phyloP scores from a whole-genome alignment of 179 eudicot species.

The Monotropa hypopitys region DNA sequence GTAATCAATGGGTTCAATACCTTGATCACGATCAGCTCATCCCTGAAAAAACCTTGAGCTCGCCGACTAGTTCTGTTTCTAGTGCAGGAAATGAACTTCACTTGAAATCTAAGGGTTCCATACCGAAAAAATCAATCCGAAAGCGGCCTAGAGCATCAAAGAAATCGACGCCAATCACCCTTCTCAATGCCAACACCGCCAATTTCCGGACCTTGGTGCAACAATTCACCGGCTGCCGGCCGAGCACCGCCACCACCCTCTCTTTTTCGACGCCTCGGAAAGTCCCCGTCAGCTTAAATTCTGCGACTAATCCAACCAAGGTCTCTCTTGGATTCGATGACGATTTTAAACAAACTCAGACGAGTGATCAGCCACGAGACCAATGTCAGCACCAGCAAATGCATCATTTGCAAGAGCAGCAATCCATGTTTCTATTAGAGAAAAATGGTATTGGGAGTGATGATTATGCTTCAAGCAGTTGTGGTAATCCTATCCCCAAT shows the following conservation, averaged over 20 bases:
- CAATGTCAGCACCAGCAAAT: neutral
- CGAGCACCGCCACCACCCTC: neutral
- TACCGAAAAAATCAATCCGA: slow-evolving; percentile 18
- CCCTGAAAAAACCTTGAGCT: neutral
- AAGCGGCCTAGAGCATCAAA: slow-evolving; percentile 42
- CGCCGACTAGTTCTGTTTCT: slow-evolving; percentile 7
- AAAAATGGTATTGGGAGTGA: neutral
- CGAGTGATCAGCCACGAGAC: neutral
- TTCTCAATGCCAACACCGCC: slow-evolving; percentile 33
- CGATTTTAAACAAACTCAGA: neutral
- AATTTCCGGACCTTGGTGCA: slow-evolving; percentile 64
- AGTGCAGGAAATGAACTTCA: too few species aligned
- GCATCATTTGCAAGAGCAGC: neutral
- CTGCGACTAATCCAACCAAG: neutral
- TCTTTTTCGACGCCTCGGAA: neutral
- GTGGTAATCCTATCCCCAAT: neutral
- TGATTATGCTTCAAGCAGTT: neutral
- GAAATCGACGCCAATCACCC: slow-evolving; percentile 40
- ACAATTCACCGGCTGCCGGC: slow-evolving; percentile 40
- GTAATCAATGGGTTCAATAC: neutral
- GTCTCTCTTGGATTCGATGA: neutral
- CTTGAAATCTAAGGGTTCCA: too few species aligned
- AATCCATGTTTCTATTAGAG: neutral
- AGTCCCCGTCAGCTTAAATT: slow-evolving; percentile 18
- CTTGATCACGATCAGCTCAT: neutral